Evolutionary conservation across 1,284 basidiomycete genomes (phyloP), one percentile per base, ranked within the genome.

Genomic region (Takashimella koratensis): DNA sequence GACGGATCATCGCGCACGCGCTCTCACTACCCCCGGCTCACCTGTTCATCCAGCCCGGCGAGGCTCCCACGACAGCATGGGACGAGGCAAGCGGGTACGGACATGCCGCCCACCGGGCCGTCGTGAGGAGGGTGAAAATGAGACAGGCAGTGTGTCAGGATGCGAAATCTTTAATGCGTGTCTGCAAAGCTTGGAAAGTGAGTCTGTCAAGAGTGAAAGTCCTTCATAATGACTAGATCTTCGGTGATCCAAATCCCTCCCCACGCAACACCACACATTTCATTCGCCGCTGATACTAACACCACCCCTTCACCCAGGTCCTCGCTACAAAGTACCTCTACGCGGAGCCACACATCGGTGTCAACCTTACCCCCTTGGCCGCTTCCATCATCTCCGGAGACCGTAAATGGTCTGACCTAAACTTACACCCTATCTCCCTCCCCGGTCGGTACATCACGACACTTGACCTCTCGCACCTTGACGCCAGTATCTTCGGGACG

Each of bases 361-460:
- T 70, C 16, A 75, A 80, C 8, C 76, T 92, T 25, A 78, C 82
- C 51, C 78, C 76, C 45, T 84, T 92, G 57, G 78, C 82, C 8
- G 59, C 75, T 22, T 79, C 78, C 22, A 78, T 92, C 3, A 74
- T 79, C 53, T 62, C 66, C 20, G 84, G 85, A 19, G 90, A 93
- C 60, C 79, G 83, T 63, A 82, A 81, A 65, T 92, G 90, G 90
- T 88, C 90, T 63, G 87, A 88, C 52, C 84, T 92, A 55, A 82
- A 87, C 49, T 81, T 88, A 43, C 89, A 89, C 64, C 86, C 87
- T 0, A 86, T 86, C 67, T 90, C 88, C 1, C 80, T 85, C 0
- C 90, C 90, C 1, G 90, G 89, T 23, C 82, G 90, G 65, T 91
- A 88, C 86, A 82, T 92, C 3, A 85, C 84, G 50, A 72, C 72